These are phyloP conservation scores for Mastigamoeba balamuthi DNA, from an alignment of 78 protist species.

Conservation along the genomic window DNA sequence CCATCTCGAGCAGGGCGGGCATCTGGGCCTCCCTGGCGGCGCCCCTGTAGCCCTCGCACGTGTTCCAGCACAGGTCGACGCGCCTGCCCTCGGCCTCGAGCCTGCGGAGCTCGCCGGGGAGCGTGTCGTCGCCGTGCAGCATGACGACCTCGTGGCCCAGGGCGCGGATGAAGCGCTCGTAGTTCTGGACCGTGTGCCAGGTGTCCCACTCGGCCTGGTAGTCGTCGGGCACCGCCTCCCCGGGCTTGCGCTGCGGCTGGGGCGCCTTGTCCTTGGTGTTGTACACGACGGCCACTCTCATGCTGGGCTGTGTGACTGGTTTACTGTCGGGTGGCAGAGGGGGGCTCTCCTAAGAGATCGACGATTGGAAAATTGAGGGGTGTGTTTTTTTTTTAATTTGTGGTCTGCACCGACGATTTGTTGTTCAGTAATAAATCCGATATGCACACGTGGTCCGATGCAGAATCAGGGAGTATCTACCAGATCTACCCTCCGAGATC, in stretches of 20 bases:
- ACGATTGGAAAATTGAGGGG: too few relatives aligned
- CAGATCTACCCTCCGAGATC: too few relatives aligned
- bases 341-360: too few relatives aligned
- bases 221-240: not conserved
- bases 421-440: too few relatives aligned
- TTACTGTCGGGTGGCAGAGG: too few relatives aligned
- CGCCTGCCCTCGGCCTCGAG: not conserved
- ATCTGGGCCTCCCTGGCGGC: not conserved
- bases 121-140: not conserved
- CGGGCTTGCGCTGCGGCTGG: not conserved
- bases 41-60: not conserved
- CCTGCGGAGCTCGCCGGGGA: not conserved
- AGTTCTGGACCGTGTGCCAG: not conserved
- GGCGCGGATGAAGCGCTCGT: not conserved
- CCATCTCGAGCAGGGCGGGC: not conserved
- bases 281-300: not conserved
- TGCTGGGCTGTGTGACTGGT: too few relatives aligned
- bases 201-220: not conserved
- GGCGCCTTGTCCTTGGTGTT: not conserved
- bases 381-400: too few relatives aligned
- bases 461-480: too few relatives aligned
- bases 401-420: too few relatives aligned
- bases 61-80: not conserved
- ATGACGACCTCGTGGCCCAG: not conserved
- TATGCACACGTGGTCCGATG: too few relatives aligned